Percentiles rank a stretch among this genome's conserved stretches.
Conservation (phyloP, 1,284 basidiomycete species). For the Rhodotorula sp. region DNA sequence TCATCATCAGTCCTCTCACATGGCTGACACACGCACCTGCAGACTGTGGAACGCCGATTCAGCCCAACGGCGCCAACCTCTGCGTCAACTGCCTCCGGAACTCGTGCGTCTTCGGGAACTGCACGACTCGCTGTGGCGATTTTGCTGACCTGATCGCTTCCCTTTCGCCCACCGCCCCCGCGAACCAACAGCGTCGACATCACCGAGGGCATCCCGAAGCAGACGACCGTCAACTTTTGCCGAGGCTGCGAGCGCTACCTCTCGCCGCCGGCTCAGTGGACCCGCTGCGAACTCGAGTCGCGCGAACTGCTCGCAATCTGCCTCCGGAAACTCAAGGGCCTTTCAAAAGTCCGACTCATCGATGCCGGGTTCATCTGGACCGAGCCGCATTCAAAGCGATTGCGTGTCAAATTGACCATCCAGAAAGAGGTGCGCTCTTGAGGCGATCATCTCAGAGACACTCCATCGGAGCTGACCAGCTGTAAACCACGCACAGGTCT, state of each 20-base stretch:
- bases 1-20: neutral
- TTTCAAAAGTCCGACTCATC: conserved; percentile 90
- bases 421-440: conserved; percentile 80
- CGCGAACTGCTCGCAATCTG: conserved; percentile 74
- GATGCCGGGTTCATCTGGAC: conserved; percentile 99
- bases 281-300: conserved; percentile 81
- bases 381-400: conserved; percentile 91
- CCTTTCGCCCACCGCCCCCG: conserved; percentile 6
- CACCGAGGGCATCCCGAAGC: conserved; percentile 97
- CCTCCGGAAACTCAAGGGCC: conserved; percentile 88
- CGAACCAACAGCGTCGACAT: conserved; percentile 74
- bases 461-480: too few relatives aligned
- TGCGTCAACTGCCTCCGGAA: conserved; percentile 89
- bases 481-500: conserved; percentile 58
- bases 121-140: neutral
- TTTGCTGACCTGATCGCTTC: conserved; percentile 3
- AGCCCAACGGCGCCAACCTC: conserved; percentile 92
- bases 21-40: neutral
- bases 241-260: conserved; percentile 95
- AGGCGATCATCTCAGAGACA: neutral
- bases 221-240: conserved; percentile 91
- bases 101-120: conserved; percentile 56
- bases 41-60: conserved; percentile 77
- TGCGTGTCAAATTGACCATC: conserved; percentile 91
- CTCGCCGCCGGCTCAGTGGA: conserved; percentile 86